These are phyloP conservation scores for Ottelia alismoides DNA, from an alignment of 106 monocot genomes.

Conservation along the genomic window DNA sequence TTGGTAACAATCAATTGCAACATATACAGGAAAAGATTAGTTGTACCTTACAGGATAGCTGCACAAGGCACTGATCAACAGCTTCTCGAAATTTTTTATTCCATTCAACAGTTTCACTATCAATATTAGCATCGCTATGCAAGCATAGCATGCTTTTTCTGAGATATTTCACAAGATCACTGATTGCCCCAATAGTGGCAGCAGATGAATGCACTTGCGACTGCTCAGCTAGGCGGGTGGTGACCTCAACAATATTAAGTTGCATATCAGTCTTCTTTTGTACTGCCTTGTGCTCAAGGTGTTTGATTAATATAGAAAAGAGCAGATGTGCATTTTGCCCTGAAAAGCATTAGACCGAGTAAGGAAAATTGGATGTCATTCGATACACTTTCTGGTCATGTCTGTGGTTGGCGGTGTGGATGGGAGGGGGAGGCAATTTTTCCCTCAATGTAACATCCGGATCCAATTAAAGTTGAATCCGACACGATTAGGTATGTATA, in stretches of 20 bases:
- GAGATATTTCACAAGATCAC: constrained; percentile 69
- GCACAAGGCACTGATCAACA: constrained; percentile 65
- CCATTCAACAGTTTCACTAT: constrained; percentile 35
- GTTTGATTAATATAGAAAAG: constrained; percentile 72
- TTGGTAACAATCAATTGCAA: too few species aligned
- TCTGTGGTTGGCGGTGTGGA: too few species aligned
- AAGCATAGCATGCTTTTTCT: constrained; percentile 52
- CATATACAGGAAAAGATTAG: too few species aligned
- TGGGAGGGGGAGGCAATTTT: too few species aligned
- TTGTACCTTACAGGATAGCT: constrained; percentile 69
- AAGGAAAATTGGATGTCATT: too few species aligned
- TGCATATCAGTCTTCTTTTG: constrained; percentile 60
- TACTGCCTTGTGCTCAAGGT: constrained; percentile 78
- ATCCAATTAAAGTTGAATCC: too few species aligned
- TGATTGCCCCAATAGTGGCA: constrained; percentile 52
- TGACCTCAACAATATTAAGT: constrained; percentile 61
- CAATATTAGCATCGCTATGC: constrained; percentile 12
- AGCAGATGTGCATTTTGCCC: constrained; percentile 69
- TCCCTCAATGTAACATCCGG: too few species aligned
- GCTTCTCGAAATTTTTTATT: constrained; percentile 42
- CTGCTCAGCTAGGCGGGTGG: constrained; percentile 42
- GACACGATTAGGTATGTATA: too few species aligned
- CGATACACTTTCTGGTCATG: too few species aligned
- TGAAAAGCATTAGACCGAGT: too few species aligned
- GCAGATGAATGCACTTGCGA: constrained; percentile 46